Evolutionary conservation across 441 rosid species (phyloP), one percentile per base, ranked within the genome.

Genomic region (Macaranga tanarius): DNA sequence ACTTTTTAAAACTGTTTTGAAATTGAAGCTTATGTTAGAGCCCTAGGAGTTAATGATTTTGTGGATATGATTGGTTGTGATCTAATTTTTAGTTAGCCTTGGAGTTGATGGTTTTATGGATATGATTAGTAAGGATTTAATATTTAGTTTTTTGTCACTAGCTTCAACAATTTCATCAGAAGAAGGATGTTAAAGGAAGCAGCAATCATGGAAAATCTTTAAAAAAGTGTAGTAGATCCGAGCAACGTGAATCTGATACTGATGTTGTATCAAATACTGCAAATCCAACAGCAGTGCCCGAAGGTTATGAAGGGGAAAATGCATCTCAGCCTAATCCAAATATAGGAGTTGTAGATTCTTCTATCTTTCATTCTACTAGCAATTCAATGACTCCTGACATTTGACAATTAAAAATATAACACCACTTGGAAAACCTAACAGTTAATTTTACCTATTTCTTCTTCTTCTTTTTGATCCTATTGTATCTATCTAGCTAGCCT

Each of bases 141-240:
- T 17, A 47, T 44, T 44, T 38, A 6, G 47, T 74, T 42, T 19
- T 63, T 19, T 64, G n/a, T 76, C 69, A 48, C 76, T 90, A 96
- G 99, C 94, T 96, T 88, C 99, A 96, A 85, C 98, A 92, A 73
- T 96, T 77, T 84, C 98, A 99, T 71, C 96, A 94, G 81, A 96
- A 88, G 87, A 96, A 92, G 84, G 98, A 92, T 78, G 71, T 73
- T 62, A 91, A 94, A 84, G 91, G 89, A 69, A 85, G 95, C 69
- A 80, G 89, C 81, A 86, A 95, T 84, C 89, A 82, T 66, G 98
- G 85, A 60, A 92, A 86, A 78, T 88, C 97, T 75, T 85, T 90
- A 23, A 92, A 89, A 76, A 94, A 78, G 73, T 81, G 86, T 64
- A 76, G 77, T 72, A 91, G 88, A 79, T 78, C 88, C 13, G 95